Evolutionary conservation across 2,329 filamentous ascomycete genomes (phyloP).

Genomic region (Claviceps fusiformis): DNA sequence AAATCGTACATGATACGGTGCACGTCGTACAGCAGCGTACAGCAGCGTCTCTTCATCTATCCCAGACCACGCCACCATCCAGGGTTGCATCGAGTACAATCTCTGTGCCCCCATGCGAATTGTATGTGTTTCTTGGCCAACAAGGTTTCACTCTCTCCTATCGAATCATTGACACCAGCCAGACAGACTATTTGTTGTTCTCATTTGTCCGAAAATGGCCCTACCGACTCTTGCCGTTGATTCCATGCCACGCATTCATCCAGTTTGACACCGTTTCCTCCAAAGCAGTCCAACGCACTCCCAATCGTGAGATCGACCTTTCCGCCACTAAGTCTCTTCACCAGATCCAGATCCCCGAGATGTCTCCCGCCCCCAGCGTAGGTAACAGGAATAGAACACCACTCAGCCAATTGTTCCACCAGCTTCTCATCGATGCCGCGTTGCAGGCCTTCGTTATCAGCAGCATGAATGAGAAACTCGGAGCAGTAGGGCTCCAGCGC

Average conservation of each 20-base stretch:
- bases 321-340: slow-evolving; percentile 64
- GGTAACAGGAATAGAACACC: slow-evolving; percentile 87
- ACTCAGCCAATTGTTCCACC: slow-evolving; percentile 61
- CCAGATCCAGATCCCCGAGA: slow-evolving; percentile 68
- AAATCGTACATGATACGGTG: neutral
- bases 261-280: slow-evolving; percentile 73
- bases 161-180: neutral
- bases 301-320: slow-evolving; percentile 91
- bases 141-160: neutral
- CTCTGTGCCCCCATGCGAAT: neutral
- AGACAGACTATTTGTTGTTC: neutral
- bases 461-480: slow-evolving; percentile 93
- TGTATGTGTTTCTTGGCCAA: slow-evolving; percentile 3
- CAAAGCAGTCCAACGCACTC: slow-evolving; percentile 91
- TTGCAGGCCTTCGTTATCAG: slow-evolving; percentile 91
- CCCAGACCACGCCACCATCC: neutral
- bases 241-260: slow-evolving; percentile 90
- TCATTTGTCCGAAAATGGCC: neutral
- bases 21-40: neutral
- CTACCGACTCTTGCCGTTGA: slow-evolving; percentile 22
- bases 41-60: neutral
- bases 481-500: slow-evolving; percentile 81
- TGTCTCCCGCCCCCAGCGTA: slow-evolving; percentile 89
- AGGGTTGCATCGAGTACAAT: neutral
- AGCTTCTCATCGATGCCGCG: slow-evolving; percentile 79